phyloP scores from a whole-genome alignment of 257 asterid species.

The Nicotiana sylvestris region DNA sequence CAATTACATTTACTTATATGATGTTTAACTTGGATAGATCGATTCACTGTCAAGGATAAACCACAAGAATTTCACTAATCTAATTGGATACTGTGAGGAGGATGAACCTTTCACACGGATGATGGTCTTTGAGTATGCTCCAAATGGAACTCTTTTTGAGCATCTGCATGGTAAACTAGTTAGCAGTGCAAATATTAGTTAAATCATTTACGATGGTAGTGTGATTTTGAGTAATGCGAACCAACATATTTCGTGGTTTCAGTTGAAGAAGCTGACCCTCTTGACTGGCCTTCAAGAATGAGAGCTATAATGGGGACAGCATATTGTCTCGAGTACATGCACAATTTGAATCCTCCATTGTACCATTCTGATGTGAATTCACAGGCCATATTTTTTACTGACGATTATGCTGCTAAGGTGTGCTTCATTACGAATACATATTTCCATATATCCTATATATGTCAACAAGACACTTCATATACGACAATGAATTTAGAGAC shows the following conservation, averaged over 20 bases:
- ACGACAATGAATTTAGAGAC: neutral
- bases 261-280: constrained; percentile 18
- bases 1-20: neutral
- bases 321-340: constrained; percentile 20
- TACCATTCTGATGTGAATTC: constrained; percentile 13
- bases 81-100: constrained; percentile 80
- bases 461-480: neutral
- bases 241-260: neutral
- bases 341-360: constrained; percentile 16
- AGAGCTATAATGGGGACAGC: constrained; percentile 22
- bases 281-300: constrained; percentile 18
- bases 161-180: constrained; percentile 72
- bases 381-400: constrained; percentile 6
- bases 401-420: constrained; percentile 22
- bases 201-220: neutral
- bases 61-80: constrained; percentile 75
- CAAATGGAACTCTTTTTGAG: constrained; percentile 85
- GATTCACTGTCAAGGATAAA: constrained; percentile 48
- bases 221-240: neutral
- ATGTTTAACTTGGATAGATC: constrained; percentile 27
- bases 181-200: neutral
- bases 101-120: constrained; percentile 70
- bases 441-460: neutral
- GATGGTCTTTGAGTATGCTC: constrained; percentile 91
- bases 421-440: neutral